Conservation (phyloP, 345 rosid genomes). For the Eucalyptus cloeziana region DNA sequence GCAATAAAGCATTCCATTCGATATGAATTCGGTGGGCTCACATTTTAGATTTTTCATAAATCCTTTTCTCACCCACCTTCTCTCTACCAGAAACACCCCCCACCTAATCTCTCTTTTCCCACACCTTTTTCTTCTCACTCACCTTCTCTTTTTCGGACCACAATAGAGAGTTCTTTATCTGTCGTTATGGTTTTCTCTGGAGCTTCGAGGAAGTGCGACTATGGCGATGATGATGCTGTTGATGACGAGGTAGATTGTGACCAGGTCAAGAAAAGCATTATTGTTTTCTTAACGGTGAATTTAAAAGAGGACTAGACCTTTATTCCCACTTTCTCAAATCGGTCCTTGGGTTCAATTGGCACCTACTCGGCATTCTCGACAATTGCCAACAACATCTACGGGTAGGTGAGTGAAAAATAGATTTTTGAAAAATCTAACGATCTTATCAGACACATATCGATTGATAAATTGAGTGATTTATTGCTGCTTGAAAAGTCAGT, state of each 20-base stretch:
- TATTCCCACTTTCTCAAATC: not conserved
- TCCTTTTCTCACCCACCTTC: not conserved
- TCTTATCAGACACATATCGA: fast-evolving
- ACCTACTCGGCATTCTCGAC: not conserved
- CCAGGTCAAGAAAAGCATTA: too few species aligned
- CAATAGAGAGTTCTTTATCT: too few species aligned
- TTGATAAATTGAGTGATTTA: too few species aligned
- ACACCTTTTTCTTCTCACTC: too few species aligned
- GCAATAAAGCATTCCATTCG: not conserved
- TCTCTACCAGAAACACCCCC: not conserved
- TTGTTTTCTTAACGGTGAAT: not conserved
- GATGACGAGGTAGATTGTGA: not conserved
- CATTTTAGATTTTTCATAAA: not conserved
- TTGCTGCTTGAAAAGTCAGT: fast-evolving
- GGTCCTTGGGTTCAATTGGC: not conserved
- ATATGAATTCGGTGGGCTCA: not conserved
- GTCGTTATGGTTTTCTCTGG: too few species aligned
- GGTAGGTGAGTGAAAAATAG: not conserved
- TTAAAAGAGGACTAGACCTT: not conserved
- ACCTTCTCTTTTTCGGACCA: too few species aligned
- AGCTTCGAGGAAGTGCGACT: not conserved
- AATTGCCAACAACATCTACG: not conserved
- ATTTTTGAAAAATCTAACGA: too few species aligned
- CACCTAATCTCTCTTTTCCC: not conserved
- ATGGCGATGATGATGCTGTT: not conserved